phyloP scores from a whole-genome alignment of 179 eudicot species.

The Silene noctiflora region DNA sequence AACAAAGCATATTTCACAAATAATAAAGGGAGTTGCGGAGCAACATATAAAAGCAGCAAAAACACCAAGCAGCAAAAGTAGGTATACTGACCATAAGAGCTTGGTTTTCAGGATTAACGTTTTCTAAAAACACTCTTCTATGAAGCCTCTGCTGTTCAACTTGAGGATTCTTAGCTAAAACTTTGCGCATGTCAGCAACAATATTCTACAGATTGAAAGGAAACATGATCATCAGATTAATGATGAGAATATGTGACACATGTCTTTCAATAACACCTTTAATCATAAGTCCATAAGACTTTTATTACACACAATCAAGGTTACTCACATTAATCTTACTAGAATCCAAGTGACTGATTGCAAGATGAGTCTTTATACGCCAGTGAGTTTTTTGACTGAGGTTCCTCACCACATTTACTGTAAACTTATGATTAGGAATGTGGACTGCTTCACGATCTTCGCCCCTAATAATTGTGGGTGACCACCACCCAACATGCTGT shows the following conservation, averaged over 20 bases:
- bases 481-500: conserved; percentile 99
- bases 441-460: conserved; percentile 96
- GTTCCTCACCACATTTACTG: conserved; percentile 88
- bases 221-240: neutral
- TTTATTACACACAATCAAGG: conserved; percentile 2
- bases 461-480: conserved; percentile 90
- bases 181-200: conserved; percentile 98
- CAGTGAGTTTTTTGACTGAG: conserved; percentile 91
- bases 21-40: neutral
- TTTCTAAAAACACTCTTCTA: conserved; percentile 86
- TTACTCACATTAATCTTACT: conserved; percentile 72
- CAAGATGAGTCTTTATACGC: conserved; percentile 93
- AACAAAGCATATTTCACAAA: neutral
- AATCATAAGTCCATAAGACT: too few relatives aligned
- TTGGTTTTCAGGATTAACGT: conserved; percentile 80
- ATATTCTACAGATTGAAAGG: conserved; percentile 51
- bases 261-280: neutral
- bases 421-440: conserved; percentile 93
- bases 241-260: neutral
- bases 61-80: conserved; percentile 3
- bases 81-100: conserved; percentile 62
- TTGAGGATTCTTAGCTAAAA: conserved; percentile 90
- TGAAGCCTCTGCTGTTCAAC: conserved; percentile 94
- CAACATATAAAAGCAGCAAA: neutral
- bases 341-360: conserved; percentile 87